Percentiles rank a stretch among this genome's conserved stretches.
Conservation (phyloP, 495 filamentous ascomycete species). For the Penicillium macrosclerotiorum region DNA sequence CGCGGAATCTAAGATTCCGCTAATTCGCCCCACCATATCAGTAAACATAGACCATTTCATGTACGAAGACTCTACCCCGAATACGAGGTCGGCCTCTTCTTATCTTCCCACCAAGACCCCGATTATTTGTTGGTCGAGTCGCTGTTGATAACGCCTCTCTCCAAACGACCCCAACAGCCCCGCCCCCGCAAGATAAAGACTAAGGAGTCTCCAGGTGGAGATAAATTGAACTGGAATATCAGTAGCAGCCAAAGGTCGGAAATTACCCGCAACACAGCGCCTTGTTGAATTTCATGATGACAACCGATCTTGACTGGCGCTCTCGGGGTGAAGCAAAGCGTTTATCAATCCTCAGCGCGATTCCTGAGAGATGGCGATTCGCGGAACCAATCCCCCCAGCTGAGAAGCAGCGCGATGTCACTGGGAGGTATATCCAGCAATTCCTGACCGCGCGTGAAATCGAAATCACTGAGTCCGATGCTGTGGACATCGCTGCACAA, state of each 20-base stretch:
- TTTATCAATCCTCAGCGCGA: slow-evolving; percentile 49
- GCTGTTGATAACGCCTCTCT: no score
- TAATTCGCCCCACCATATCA: background rate
- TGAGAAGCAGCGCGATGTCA: slow-evolving; percentile 59
- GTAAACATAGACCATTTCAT: no score
- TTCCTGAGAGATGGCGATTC: slow-evolving; percentile 58
- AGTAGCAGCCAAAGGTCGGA: no score
- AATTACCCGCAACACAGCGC: no score
- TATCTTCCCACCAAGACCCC: background rate
- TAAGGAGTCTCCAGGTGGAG: no score
- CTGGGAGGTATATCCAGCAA: slow-evolving; percentile 56
- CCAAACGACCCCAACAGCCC: slow-evolving; percentile 23
- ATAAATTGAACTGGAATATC: no score
- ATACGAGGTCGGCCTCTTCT: background rate
- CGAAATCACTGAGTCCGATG: slow-evolving; percentile 55
- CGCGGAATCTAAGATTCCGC: background rate
- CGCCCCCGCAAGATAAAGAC: slow-evolving; percentile 7
- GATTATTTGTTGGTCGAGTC: background rate
- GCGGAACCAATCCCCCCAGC: slow-evolving; percentile 43
- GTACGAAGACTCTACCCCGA: no score
- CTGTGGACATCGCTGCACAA: slow-evolving; percentile 45
- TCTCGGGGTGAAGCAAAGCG: slow-evolving; percentile 48
- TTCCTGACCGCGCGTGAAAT: slow-evolving; percentile 55
- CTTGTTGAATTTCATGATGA: slow-evolving; percentile 19
- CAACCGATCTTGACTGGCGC: slow-evolving; percentile 39